phyloP scores from a whole-genome alignment of 331 rosid species.

The Cydonia oblonga region DNA sequence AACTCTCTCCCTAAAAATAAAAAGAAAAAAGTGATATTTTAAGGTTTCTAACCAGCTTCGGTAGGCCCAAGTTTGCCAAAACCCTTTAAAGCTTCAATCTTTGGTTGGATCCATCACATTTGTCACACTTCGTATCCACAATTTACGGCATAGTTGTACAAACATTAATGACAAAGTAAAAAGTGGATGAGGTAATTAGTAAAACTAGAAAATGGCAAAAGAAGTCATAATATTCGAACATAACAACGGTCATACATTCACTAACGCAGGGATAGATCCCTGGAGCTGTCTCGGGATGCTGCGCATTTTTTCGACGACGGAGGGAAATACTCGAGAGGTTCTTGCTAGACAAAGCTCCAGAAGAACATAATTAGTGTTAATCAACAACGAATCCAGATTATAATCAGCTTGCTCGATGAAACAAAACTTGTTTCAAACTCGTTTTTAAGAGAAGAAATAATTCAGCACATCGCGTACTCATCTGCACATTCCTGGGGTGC shows the following conservation, averaged over 20 bases:
- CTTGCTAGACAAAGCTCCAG: slow-evolving; percentile 25
- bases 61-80: too few relatives aligned
- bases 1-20: too few relatives aligned
- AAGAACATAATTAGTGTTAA: slow-evolving; percentile 14
- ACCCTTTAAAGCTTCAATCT: too few relatives aligned
- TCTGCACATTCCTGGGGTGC: slow-evolving; percentile 22
- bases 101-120: too few relatives aligned
- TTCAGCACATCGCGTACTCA: slow-evolving; percentile 25
- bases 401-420: slow-evolving; percentile 28
- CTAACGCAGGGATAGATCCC: neutral
- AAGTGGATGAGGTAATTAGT: too few relatives aligned
- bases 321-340: slow-evolving; percentile 15
- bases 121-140: too few relatives aligned
- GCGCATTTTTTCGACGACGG: slow-evolving; percentile 10
- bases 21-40: too few relatives aligned
- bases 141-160: too few relatives aligned
- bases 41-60: too few relatives aligned
- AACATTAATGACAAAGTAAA: too few relatives aligned
- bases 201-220: too few relatives aligned
- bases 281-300: slow-evolving; percentile 1
- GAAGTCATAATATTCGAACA: neutral
- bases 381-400: slow-evolving; percentile 24
- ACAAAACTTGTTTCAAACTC: slow-evolving; percentile 43
- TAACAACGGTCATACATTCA: neutral
- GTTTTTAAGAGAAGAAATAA: slow-evolving; percentile 33